These are phyloP conservation scores for Apostasia ramifera DNA, from an alignment of 106 monocot genomes.

Conservation along the genomic window DNA sequence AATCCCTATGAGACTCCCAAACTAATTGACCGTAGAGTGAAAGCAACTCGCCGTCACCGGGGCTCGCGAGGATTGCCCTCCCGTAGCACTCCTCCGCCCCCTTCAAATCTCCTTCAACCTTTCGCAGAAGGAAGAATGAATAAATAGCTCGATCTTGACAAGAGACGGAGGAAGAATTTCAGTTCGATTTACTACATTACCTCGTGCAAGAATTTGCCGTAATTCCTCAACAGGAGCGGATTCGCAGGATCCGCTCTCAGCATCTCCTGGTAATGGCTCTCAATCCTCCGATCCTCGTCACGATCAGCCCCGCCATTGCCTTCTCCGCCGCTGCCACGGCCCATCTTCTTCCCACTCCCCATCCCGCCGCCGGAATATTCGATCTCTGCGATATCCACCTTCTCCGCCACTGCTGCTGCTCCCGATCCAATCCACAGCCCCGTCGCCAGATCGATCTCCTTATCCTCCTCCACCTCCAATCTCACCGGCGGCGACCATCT, in stretches of 20 bases:
- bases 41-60: conserved; percentile 18
- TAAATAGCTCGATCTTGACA: background rate
- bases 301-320: conserved; percentile 16
- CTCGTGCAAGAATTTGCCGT: conserved; percentile 73
- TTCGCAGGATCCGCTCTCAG: conserved; percentile 56
- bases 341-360: too few relatives aligned
- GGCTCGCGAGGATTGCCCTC: conserved; percentile 24
- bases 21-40: conserved; percentile 23
- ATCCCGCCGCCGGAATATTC: conserved; percentile 16
- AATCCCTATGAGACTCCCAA: conserved; percentile 26
- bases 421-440: background rate
- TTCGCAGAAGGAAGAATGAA: background rate
- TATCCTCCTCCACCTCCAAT: background rate
- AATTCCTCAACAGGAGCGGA: conserved; percentile 63
- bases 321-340: background rate
- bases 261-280: conserved; percentile 54
- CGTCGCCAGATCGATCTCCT: conserved; percentile 5
- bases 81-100: conserved; percentile 25
- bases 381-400: background rate
- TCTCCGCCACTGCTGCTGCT: too few relatives aligned
- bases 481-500: background rate
- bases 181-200: conserved; percentile 4
- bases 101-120: conserved; percentile 23
- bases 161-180: too few relatives aligned
- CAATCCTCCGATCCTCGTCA: conserved; percentile 8